Evolutionary conservation across 305 asterid genomes (phyloP).

Genomic region (Fraxinus sp.): DNA sequence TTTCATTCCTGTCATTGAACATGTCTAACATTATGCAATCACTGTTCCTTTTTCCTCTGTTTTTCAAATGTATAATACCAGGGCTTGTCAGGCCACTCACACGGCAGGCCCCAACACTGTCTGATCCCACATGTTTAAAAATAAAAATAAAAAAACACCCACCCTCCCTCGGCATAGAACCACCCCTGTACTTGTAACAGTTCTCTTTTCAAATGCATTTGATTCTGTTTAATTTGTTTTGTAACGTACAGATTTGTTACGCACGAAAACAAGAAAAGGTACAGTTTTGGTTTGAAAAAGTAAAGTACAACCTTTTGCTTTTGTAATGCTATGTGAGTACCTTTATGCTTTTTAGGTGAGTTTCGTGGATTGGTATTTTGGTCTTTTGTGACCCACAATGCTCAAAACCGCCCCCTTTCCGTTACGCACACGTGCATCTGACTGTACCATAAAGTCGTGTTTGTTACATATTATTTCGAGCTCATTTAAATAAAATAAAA

Average conservation of each 20-base stretch:
- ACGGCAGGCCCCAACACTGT: too few species aligned
- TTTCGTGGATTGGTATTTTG: conserved; percentile 3
- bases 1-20: too few species aligned
- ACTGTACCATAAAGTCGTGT: background rate
- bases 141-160: too few species aligned
- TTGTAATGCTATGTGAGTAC: background rate
- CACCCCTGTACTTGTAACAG: too few species aligned
- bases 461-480: background rate
- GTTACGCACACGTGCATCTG: background rate
- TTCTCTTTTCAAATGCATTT: background rate
- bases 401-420: background rate
- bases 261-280: background rate
- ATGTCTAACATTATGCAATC: too few species aligned
- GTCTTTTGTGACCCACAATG: background rate
- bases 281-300: background rate
- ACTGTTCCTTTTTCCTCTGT: too few species aligned
- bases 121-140: too few species aligned
- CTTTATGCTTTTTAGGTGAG: background rate
- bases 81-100: too few species aligned
- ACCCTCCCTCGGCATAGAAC: too few species aligned
- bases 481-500: background rate
- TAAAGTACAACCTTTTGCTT: background rate
- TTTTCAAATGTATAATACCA: too few species aligned
- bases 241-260: conserved; percentile 1
- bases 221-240: background rate